A percentile compares a stretch with the other conserved stretches of the same genome.
These are phyloP conservation scores for Amanita phalloides DNA, from an alignment of 768 basidiomycete species.

Conservation along the genomic window DNA sequence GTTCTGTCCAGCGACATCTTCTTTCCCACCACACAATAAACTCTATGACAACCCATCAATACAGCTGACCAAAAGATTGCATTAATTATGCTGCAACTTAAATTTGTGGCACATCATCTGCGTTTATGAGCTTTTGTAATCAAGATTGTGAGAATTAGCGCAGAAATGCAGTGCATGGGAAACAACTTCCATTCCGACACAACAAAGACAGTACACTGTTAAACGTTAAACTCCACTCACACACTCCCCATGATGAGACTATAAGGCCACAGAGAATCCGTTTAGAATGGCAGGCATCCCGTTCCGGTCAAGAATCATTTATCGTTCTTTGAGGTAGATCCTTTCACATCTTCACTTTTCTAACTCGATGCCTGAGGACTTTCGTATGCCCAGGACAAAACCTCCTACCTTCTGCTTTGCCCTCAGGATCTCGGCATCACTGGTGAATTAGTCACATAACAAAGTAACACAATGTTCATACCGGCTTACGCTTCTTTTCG, in stretches of 20 bases:
- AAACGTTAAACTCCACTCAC: background rate
- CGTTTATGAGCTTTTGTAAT: background rate
- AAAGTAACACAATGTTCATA: background rate
- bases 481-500: conserved; percentile 65
- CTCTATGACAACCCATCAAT: background rate
- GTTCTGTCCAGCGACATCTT: background rate
- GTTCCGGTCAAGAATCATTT: conserved; percentile 24
- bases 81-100: too few relatives aligned
- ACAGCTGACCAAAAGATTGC: background rate
- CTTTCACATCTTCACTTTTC: conserved; percentile 52
- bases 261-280: background rate
- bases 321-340: conserved; percentile 14
- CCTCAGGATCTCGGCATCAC: conserved; percentile 66
- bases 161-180: conserved; percentile 2
- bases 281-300: background rate
- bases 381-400: background rate
- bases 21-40: background rate
- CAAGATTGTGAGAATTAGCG: background rate
- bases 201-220: background rate
- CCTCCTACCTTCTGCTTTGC: conserved; percentile 67
- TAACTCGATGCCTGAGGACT: conserved; percentile 12
- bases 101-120: background rate
- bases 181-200: background rate
- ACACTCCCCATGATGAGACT: background rate
- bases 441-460: conserved; percentile 21